These are phyloP conservation scores for Marchantia paleacea DNA, from an alignment of 225 moss, liverwort and hornwort species.

Conservation along the genomic window DNA sequence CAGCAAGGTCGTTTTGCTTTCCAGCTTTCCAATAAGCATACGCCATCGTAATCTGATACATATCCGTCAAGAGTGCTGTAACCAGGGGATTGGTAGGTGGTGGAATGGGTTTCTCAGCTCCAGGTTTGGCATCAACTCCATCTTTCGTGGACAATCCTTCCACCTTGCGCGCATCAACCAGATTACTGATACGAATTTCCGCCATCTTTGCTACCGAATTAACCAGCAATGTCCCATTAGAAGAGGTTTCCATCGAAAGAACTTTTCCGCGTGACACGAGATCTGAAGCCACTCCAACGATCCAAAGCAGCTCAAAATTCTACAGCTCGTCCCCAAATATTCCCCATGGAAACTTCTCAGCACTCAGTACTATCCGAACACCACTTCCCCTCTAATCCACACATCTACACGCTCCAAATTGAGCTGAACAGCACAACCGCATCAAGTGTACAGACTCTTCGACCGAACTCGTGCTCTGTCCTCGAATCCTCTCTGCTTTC, in stretches of 20 bases:
- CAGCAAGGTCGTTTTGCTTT: constrained; percentile 51
- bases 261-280: not conserved
- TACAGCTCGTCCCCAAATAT: not conserved
- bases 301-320: not conserved
- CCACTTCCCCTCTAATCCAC: not conserved
- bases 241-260: not conserved
- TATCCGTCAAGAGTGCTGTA: constrained; percentile 47
- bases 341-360: not conserved
- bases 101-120: constrained; percentile 25
- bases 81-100: constrained; percentile 53
- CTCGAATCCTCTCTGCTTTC: not conserved
- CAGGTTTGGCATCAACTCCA: constrained; percentile 3
- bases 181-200: not conserved
- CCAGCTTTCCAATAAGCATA: constrained; percentile 62
- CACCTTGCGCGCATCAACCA: not conserved
- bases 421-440: not conserved
- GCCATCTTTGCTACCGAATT: not conserved
- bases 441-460: not conserved
- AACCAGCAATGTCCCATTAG: not conserved
- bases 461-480: not conserved
- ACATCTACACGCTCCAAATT: not conserved
- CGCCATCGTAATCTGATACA: constrained; percentile 60
- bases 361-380: not conserved
- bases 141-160: not conserved
- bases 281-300: not conserved